phyloP scores from a whole-genome alignment of 2,329 filamentous ascomycete genomes.

The Colletotrichum sp. region DNA sequence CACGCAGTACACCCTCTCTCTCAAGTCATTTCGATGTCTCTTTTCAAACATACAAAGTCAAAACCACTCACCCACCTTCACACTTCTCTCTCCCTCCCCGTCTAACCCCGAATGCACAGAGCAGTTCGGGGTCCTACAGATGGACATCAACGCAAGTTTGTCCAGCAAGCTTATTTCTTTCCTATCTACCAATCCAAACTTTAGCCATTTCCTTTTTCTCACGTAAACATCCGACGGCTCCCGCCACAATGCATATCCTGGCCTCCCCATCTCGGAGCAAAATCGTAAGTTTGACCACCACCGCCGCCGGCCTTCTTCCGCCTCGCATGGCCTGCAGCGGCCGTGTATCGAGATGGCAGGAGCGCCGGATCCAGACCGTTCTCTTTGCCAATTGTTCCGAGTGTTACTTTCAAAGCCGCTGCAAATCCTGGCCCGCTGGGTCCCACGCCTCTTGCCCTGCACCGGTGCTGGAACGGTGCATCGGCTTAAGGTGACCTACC shows the following conservation, averaged over 20 bases:
- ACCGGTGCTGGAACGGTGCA: neutral
- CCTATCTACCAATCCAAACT: neutral
- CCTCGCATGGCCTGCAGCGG: neutral
- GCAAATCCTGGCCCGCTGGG: neutral
- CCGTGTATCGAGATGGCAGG: slow-evolving; percentile 6
- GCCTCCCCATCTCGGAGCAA: neutral
- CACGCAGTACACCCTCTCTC: neutral
- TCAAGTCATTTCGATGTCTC: neutral
- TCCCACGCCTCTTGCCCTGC: neutral
- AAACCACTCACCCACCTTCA: neutral
- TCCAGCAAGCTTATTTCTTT: slow-evolving; percentile 3
- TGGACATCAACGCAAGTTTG: slow-evolving; percentile 6
- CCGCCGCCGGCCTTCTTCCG: neutral
- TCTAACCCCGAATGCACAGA: neutral
- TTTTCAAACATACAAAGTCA: neutral
- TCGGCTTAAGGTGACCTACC: neutral
- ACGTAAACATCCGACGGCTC: neutral
- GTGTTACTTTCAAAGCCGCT: neutral
- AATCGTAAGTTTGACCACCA: slow-evolving; percentile 9
- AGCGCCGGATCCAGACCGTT: neutral
- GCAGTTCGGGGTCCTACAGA: neutral
- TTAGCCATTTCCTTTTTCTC: neutral
- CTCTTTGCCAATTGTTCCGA: neutral
- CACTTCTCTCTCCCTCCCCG: neutral
- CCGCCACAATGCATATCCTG: neutral